These are phyloP conservation scores for Boletellus ananiceps DNA, from an alignment of 768 basidiomycete genomes.

Conservation along the genomic window DNA sequence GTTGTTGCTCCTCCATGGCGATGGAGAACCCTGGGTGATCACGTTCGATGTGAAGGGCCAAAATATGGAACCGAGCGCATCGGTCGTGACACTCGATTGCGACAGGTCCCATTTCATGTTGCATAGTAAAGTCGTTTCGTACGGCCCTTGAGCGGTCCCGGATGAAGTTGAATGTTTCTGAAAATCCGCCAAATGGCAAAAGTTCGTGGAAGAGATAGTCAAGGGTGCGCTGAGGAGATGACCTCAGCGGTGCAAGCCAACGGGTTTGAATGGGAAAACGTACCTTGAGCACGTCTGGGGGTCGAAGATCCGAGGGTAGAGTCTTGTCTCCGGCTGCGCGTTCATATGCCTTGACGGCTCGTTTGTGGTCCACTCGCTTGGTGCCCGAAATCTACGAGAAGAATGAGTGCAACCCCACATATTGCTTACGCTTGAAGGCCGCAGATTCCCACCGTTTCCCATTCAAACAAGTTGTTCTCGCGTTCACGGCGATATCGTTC, in stretches of 20 bases:
- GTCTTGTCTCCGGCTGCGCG: slow-evolving; percentile 92
- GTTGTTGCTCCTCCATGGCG: slow-evolving; percentile 78
- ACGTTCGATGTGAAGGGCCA: slow-evolving; percentile 67
- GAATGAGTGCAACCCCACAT: slow-evolving; percentile 31
- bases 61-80: slow-evolving; percentile 90
- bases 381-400: slow-evolving; percentile 66
- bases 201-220: slow-evolving; percentile 91
- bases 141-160: slow-evolving; percentile 89
- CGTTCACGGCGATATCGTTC: slow-evolving; percentile 88
- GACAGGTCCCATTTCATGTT: slow-evolving; percentile 67
- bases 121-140: slow-evolving; percentile 92
- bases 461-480: slow-evolving; percentile 81
- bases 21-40: slow-evolving; percentile 55
- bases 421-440: slow-evolving; percentile 1
- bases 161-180: slow-evolving; percentile 74
- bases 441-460: slow-evolving; percentile 65
- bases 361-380: slow-evolving; percentile 78
- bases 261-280: slow-evolving; percentile 9
- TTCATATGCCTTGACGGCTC: slow-evolving; percentile 93
- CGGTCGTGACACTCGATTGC: slow-evolving; percentile 92
- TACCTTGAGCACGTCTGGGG: slow-evolving; percentile 78
- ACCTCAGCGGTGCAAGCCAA: background rate
- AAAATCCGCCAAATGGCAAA: slow-evolving; percentile 64
- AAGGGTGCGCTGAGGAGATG: slow-evolving; percentile 61
- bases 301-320: slow-evolving; percentile 87